Evolutionary conservation across 2,329 filamentous ascomycete genomes (phyloP).

Genomic region (Myriosclerotinia curreyana): DNA sequence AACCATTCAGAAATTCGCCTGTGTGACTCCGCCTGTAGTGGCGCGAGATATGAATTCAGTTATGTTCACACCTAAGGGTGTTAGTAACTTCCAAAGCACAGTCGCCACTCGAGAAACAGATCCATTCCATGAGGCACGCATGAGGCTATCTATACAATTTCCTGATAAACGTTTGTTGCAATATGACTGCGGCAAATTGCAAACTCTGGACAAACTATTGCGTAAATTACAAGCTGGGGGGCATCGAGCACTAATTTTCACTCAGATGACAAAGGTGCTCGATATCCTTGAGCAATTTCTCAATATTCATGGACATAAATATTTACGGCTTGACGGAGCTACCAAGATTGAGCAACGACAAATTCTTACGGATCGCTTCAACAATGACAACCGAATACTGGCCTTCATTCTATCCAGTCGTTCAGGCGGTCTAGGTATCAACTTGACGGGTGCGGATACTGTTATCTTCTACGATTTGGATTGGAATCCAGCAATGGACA

Average conservation of each 20-base stretch:
- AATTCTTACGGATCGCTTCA: constrained; percentile 94
- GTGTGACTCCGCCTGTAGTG: constrained; percentile 84
- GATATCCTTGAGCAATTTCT: constrained; percentile 97
- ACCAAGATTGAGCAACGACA: constrained; percentile 96
- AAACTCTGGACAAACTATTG: constrained; percentile 81
- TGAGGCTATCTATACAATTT: constrained; percentile 92
- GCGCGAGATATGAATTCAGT: constrained; percentile 72
- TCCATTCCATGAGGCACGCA: constrained; percentile 89
- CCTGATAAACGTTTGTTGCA: constrained; percentile 94
- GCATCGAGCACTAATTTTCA: constrained; percentile 95
- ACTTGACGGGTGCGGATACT: constrained; percentile 91
- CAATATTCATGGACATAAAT: constrained; percentile 96
- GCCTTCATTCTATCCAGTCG: constrained; percentile 95
- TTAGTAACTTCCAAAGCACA: constrained; percentile 55
- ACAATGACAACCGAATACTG: constrained; percentile 85
- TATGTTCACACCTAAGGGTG: constrained; percentile 59
- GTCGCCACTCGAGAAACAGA: constrained; percentile 63
- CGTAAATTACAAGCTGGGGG: constrained; percentile 84
- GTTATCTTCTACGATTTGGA: constrained; percentile 99
- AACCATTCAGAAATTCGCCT: constrained; percentile 82
- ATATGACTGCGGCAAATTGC: constrained; percentile 96
- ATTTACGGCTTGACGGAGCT: constrained; percentile 91
- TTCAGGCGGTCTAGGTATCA: constrained; percentile 92
- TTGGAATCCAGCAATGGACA: constrained; percentile 99
- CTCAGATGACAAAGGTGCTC: constrained; percentile 98